These are phyloP conservation scores for Xerocomellus chrysenteron DNA, from an alignment of 768 basidiomycete species.

Conservation along the genomic window DNA sequence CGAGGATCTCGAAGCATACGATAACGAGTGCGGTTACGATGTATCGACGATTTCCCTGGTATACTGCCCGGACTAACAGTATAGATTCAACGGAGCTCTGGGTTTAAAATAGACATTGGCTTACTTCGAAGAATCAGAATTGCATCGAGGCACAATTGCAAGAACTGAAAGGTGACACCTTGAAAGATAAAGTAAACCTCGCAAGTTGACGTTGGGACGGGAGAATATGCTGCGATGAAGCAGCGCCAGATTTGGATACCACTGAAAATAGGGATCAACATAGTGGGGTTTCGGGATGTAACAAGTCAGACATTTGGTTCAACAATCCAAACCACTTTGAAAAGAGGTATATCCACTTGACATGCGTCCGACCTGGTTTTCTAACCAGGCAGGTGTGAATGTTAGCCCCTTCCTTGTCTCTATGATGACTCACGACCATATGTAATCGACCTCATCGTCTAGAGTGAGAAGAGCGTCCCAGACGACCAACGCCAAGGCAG, in stretches of 20 bases:
- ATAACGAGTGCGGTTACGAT: neutral
- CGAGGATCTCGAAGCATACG: constrained; percentile 4
- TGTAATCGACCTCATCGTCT: constrained; percentile 14
- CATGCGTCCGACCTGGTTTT: neutral
- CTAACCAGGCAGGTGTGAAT: neutral
- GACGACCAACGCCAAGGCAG: constrained; percentile 3
- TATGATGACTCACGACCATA: constrained; percentile 22
- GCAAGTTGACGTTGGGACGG: constrained; percentile 6
- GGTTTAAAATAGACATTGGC: neutral
- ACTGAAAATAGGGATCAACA: constrained; percentile 9
- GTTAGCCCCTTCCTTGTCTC: neutral
- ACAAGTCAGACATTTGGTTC: constrained; percentile 11
- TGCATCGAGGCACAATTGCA: constrained; percentile 15
- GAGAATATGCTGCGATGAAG: neutral
- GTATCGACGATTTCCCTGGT: constrained; percentile 1
- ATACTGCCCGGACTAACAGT: constrained; percentile 15
- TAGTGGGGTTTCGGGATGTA: neutral
- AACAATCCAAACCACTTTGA: constrained; percentile 24
- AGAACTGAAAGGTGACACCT: constrained; percentile 4
- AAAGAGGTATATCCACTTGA: constrained; percentile 24
- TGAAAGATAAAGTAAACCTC: neutral
- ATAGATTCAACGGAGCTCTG: neutral
- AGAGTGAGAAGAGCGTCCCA: constrained; percentile 22
- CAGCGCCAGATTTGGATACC: neutral
- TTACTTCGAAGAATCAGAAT: constrained; percentile 21